Percentiles rank a stretch among this genome's conserved stretches.
Conservation (phyloP, 2,329 filamentous ascomycete genomes). For the Achaetomium macrosporum region DNA sequence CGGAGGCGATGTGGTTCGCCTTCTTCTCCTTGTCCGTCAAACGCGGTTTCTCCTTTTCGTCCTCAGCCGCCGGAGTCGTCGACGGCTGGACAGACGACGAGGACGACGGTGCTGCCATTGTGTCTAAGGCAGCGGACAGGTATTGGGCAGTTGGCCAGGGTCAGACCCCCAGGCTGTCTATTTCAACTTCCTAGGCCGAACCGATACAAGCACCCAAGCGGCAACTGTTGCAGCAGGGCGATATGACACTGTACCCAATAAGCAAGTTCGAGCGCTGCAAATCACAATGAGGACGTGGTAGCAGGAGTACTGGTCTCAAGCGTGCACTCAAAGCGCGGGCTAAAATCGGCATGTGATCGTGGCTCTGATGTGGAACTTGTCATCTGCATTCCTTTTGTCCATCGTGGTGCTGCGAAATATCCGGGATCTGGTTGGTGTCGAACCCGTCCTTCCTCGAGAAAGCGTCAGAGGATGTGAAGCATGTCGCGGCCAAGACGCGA, state of each 20-base stretch:
- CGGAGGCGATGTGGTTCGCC: slow-evolving; percentile 33
- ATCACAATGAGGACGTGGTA: neutral
- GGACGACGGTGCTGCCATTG: neutral
- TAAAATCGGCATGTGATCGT: slow-evolving; percentile 16
- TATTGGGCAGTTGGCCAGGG: too few species aligned
- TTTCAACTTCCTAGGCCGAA: too few species aligned
- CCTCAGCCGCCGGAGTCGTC: neutral
- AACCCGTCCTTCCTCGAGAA: neutral
- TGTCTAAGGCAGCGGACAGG: too few species aligned
- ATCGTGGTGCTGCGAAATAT: slow-evolving; percentile 7
- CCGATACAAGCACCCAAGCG: too few species aligned
- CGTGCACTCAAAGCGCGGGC: neutral
- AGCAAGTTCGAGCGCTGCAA: too few species aligned
- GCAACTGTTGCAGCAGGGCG: too few species aligned
- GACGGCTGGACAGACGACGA: neutral
- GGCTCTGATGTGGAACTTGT: slow-evolving; percentile 4
- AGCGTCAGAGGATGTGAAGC: slow-evolving; percentile 1
- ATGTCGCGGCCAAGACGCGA: slow-evolving; percentile 3
- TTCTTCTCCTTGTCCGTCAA: slow-evolving; percentile 37
- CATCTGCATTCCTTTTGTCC: slow-evolving; percentile 1
- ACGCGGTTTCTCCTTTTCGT: slow-evolving; percentile 27
- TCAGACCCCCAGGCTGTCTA: too few species aligned
- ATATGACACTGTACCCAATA: too few species aligned
- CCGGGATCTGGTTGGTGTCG: neutral
- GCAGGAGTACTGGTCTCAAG: too few species aligned